Conservation (phyloP, 2,329 filamentous ascomycete genomes). For the Aspergillus proliferans region DNA sequence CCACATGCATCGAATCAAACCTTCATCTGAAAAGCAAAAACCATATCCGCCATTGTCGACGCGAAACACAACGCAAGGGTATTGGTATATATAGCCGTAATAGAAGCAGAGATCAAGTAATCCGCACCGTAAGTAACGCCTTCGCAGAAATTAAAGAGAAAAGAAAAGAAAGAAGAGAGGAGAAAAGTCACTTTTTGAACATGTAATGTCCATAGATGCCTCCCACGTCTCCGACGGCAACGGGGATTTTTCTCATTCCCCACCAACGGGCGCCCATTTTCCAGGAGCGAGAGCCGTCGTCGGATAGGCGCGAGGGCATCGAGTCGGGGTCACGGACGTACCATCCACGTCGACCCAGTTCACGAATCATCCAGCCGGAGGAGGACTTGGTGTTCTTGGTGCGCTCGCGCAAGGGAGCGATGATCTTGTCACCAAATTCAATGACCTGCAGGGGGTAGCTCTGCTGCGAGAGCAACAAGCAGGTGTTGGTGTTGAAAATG, state of each 20-base stretch:
- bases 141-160: slow-evolving; percentile 4
- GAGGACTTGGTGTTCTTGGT: slow-evolving; percentile 47
- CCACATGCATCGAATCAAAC: not conserved
- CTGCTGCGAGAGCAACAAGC: slow-evolving; percentile 52
- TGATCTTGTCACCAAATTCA: slow-evolving; percentile 65
- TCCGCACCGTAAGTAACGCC: slow-evolving; percentile 9
- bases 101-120: slow-evolving; percentile 4
- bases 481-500: slow-evolving; percentile 52
- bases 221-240: slow-evolving; percentile 51
- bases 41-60: not conserved
- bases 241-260: slow-evolving; percentile 68
- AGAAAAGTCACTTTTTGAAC: slow-evolving; percentile 45
- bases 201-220: slow-evolving; percentile 56
- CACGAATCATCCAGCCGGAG: slow-evolving; percentile 66
- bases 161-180: slow-evolving; percentile 9
- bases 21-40: not conserved
- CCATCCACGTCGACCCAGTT: slow-evolving; percentile 64
- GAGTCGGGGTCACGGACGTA: slow-evolving; percentile 47
- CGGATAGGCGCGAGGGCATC: slow-evolving; percentile 29
- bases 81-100: slow-evolving; percentile 1
- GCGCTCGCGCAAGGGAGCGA: slow-evolving; percentile 58
- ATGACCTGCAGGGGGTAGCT: slow-evolving; percentile 69
- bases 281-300: slow-evolving; percentile 61
- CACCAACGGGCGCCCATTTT: slow-evolving; percentile 80
- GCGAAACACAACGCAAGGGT: not conserved